Percentiles rank a stretch among this genome's conserved stretches.
Evolutionary conservation across 2,329 filamentous ascomycete species (phyloP).

Genomic region (Pseudogymnoascus verrucosus): DNA sequence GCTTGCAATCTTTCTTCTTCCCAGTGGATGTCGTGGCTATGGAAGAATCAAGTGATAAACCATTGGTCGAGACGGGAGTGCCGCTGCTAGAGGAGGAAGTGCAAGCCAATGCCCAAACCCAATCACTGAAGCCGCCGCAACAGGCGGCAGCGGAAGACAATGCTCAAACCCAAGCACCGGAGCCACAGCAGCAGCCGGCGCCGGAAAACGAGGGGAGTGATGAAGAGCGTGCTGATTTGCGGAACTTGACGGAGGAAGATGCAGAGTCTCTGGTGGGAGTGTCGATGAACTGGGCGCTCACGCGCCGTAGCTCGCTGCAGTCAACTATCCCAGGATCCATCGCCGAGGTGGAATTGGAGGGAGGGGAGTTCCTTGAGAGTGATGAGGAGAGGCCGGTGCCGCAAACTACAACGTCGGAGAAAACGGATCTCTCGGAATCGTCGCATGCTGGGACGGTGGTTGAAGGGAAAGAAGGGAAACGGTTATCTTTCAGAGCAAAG

Average conservation of each 20-base stretch:
- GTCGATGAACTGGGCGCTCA: slow-evolving; percentile 48
- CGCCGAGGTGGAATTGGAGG: slow-evolving; percentile 44
- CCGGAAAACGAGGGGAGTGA: not conserved
- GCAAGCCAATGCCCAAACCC: not conserved
- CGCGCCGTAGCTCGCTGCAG: slow-evolving; percentile 42
- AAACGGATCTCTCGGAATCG: slow-evolving; percentile 19
- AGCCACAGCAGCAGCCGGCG: not conserved
- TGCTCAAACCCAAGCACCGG: not conserved
- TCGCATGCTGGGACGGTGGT: slow-evolving; percentile 35
- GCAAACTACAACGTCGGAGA: not conserved
- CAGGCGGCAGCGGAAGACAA: too few species aligned
- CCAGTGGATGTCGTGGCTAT: not conserved
- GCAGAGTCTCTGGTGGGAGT: slow-evolving; percentile 53
- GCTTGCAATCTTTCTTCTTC: not conserved
- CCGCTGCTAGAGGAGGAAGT: not conserved
- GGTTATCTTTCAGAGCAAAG: slow-evolving; percentile 18
- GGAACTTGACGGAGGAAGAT: slow-evolving; percentile 36
- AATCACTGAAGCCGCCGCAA: not conserved
- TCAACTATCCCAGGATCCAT: slow-evolving; percentile 26
- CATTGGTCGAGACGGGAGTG: not conserved
- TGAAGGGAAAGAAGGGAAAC: slow-evolving; percentile 23
- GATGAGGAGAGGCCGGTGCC: slow-evolving; percentile 27
- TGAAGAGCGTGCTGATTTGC: not conserved
- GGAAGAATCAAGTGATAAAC: not conserved
- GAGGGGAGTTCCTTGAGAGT: slow-evolving; percentile 33